Evolutionary conservation across 805 yeast species (phyloP).

Genomic region (Barnettozyma populi): DNA sequence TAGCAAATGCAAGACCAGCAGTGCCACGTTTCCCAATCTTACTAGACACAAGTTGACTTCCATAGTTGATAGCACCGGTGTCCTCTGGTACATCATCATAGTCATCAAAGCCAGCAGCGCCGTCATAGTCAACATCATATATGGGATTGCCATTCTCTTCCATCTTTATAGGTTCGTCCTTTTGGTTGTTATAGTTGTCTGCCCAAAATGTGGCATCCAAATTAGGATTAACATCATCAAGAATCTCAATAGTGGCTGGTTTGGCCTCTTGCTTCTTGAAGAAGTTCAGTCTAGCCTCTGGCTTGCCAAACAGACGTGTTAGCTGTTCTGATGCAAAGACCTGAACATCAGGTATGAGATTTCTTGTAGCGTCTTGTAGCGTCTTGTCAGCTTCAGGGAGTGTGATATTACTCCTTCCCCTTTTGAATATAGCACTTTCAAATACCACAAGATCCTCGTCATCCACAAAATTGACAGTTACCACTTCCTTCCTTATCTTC

Average conservation of each 20-base stretch:
- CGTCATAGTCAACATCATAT: constrained; percentile 2
- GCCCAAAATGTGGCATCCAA: constrained; percentile 76
- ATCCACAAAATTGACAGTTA: constrained; percentile 40
- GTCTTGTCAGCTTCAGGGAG: constrained; percentile 19
- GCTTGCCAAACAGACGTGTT: constrained; percentile 64
- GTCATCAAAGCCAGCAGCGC: constrained; percentile 23
- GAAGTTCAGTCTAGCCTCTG: constrained; percentile 40
- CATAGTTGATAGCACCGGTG: constrained; percentile 15
- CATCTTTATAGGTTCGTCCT: constrained; percentile 30
- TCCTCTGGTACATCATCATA: constrained; percentile 15
- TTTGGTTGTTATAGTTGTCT: constrained; percentile 41
- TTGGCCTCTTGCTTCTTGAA: constrained; percentile 12
- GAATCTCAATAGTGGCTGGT: constrained; percentile 3
- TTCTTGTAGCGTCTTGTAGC: constrained; percentile 31
- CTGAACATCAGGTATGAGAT: constrained; percentile 66
- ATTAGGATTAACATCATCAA: constrained; percentile 27
- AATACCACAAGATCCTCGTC: constrained; percentile 28
- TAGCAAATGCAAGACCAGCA: constrained; percentile 40
- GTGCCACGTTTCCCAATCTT: constrained; percentile 34
- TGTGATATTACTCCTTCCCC: constrained; percentile 21
- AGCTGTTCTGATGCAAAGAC: constrained; percentile 66
- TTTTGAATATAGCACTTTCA: constrained; percentile 36
- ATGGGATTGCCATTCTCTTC: constrained; percentile 27
- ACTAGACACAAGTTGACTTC: constrained; percentile 25
- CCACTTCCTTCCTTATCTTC: constrained; percentile 32